Percentiles rank a stretch among this genome's conserved stretches.
Conservation (phyloP, 495 filamentous ascomycete genomes). For the Penicillium canescens region DNA sequence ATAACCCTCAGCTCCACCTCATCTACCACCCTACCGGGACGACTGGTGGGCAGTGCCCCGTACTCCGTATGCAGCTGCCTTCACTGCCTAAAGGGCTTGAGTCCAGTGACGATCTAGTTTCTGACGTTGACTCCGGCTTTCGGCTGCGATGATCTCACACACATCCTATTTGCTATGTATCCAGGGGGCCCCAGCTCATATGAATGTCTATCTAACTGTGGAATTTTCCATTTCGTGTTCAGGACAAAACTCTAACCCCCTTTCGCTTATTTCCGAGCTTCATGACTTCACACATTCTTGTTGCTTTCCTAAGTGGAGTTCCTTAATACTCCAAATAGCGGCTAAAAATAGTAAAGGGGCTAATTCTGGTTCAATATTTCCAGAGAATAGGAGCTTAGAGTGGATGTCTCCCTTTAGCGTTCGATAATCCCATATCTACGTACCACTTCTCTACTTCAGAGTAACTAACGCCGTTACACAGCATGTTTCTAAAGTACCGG, state of each 20-base stretch:
- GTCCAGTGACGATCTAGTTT: constrained; percentile 15
- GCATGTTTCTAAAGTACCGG: no score
- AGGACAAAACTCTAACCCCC: not conserved
- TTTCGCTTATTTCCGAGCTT: constrained; percentile 1
- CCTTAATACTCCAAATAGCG: not conserved
- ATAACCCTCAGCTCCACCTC: no score
- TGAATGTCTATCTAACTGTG: not conserved
- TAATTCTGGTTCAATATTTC: not conserved
- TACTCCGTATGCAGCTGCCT: constrained; percentile 3
- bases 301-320: constrained; percentile 2
- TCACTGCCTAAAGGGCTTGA: constrained; percentile 15
- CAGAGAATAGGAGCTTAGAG: not conserved
- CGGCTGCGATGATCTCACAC: not conserved
- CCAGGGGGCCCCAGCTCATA: not conserved
- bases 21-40: not conserved
- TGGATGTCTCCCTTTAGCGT: not conserved
- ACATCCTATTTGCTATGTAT: not conserved
- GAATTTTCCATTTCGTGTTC: not conserved
- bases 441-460: no score
- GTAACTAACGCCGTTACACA: no score
- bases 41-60: not conserved
- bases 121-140: not conserved
- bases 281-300: constrained; percentile 8
- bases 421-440: no score
- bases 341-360: constrained; percentile 13